Conservation (phyloP, 2,329 filamentous ascomycete genomes). For the Pseudocercospora fuligena region DNA sequence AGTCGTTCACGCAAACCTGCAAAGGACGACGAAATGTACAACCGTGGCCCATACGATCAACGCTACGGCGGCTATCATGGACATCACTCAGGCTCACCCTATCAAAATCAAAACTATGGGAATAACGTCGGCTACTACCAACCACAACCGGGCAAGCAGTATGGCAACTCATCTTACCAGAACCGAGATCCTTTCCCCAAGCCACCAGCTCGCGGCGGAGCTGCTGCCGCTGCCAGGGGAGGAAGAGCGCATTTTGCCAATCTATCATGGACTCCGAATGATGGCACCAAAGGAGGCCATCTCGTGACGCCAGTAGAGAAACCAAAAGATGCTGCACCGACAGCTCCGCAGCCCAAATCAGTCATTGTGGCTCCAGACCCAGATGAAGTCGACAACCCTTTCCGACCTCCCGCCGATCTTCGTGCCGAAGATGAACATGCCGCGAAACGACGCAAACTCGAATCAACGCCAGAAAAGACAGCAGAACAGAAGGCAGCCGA, state of each 20-base stretch:
- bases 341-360: slow-evolving; percentile 38
- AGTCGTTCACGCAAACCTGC: slow-evolving; percentile 29
- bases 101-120: slow-evolving; percentile 64
- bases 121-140: slow-evolving; percentile 47
- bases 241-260: slow-evolving; percentile 67
- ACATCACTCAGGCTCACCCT: slow-evolving; percentile 49
- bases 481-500: slow-evolving; percentile 48
- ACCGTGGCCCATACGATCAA: slow-evolving; percentile 36
- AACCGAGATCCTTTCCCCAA: slow-evolving; percentile 30
- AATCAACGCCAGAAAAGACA: slow-evolving; percentile 26
- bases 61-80: slow-evolving; percentile 47
- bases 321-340: slow-evolving; percentile 35
- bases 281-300: slow-evolving; percentile 59
- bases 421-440: slow-evolving; percentile 66
- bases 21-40: slow-evolving; percentile 39
- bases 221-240: slow-evolving; percentile 40
- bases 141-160: slow-evolving; percentile 48
- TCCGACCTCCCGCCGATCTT: slow-evolving; percentile 67
- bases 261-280: slow-evolving; percentile 71
- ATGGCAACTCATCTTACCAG: slow-evolving; percentile 31
- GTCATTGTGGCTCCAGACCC: slow-evolving; percentile 40
- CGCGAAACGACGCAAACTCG: slow-evolving; percentile 34
- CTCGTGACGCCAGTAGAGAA: slow-evolving; percentile 42
- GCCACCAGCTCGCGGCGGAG: slow-evolving; percentile 48
- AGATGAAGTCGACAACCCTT: slow-evolving; percentile 64